Base-by-base conservation (phyloP, 768 basidiomycete species). In the Lactarius sp. region DNA sequence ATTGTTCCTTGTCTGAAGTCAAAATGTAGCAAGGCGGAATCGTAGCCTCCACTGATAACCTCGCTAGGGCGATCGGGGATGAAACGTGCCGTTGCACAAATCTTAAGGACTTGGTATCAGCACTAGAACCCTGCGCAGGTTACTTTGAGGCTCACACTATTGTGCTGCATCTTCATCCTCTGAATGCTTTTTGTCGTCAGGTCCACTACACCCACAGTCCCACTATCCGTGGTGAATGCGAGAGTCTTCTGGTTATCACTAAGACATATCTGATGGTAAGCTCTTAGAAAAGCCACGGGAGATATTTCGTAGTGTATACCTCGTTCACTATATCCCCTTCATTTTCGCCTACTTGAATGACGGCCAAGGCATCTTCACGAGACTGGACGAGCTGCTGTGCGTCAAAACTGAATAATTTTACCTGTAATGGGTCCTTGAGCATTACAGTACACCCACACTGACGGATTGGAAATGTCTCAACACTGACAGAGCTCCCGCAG, bases 41-140 rank as follows among this genome's bases (percentile, higher is more conserved):
- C 92, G 69, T 88, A 92, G 2, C 91, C 91, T 6, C 84, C 90
- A 64, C 87, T 90, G 27, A 94, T 78, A 13, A 91, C 70, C 71
- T 93, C 92, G 49, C 77, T 79, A 4, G 88, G 83, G 27, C 89
- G 79, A 70, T 81, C 81, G 7, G 88, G 86, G 62, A 93, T 83
- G 71, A 90, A 92, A 63, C 77, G 82, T 44, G 88, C 84, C 18
- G 81, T 80, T 12, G 83, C 85, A 52, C 87, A 90, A 13, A 93
- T 82, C 90, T 92, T 69, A 41, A 64, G n/a, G 5, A 20, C 31
- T 27, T 22, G n/a, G 58, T 61, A 64, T 56, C 62, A 61, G 13
- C 20, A 20, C 47, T 36, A 53, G 31, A 62, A 34, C n/a, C 33
- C 37, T 31, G 42, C 9, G 46, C 20, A 51, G 6, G 8, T 61